phyloP scores from a whole-genome alignment of 805 yeast genomes.

The Metschnikowia gruessii region DNA sequence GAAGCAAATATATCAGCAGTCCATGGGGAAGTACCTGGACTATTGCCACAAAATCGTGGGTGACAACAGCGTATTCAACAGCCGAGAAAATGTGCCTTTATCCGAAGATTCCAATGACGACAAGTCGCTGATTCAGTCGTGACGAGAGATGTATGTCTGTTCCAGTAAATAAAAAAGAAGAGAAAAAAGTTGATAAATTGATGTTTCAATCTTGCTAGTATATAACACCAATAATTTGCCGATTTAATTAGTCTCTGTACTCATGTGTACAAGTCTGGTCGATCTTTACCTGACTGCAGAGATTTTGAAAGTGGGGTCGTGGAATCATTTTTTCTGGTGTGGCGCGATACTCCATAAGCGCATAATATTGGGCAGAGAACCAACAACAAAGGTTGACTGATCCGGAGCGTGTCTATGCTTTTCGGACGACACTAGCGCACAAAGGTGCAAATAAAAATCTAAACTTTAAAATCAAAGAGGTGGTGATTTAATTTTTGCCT shows the following conservation, averaged over 20 bases:
- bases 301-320: neutral
- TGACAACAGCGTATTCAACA: slow-evolving; percentile 28
- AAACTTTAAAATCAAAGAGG: too few species aligned
- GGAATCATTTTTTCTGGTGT: neutral
- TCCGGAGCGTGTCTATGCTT: neutral
- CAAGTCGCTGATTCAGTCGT: slow-evolving; percentile 5
- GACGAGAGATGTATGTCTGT: neutral
- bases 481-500: too few species aligned
- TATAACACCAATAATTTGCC: neutral
- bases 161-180: neutral
- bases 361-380: slow-evolving; percentile 3
- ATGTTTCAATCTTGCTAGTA: too few species aligned
- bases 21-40: slow-evolving; percentile 19
- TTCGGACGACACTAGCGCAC: too few species aligned
- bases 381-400: neutral
- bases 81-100: slow-evolving; percentile 20
- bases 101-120: slow-evolving; percentile 4
- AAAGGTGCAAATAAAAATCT: too few species aligned
- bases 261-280: neutral
- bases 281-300: neutral
- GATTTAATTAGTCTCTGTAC: neutral
- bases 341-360: slow-evolving; percentile 5
- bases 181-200: neutral
- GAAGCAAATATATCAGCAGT: slow-evolving; percentile 36
- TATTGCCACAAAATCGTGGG: slow-evolving; percentile 14